These are phyloP conservation scores for Quercus alba DNA, from an alignment of 306 rosid species.

Conservation along the genomic window DNA sequence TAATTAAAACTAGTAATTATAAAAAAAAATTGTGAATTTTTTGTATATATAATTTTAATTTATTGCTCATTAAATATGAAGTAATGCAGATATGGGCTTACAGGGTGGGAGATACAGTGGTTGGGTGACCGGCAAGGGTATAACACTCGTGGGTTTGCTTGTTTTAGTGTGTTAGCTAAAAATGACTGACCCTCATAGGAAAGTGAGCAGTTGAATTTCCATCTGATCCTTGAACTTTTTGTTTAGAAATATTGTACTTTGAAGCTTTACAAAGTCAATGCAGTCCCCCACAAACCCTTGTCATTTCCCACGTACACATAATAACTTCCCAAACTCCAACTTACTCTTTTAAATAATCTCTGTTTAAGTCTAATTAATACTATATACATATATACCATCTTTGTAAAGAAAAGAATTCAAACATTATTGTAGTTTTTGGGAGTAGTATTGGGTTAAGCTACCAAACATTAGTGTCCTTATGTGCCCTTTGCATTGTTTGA, in stretches of 20 bases:
- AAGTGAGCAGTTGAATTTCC: slow-evolving; percentile 69
- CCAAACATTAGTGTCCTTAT: slow-evolving; percentile 66
- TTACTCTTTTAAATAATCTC: neutral
- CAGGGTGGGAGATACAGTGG: slow-evolving; percentile 48
- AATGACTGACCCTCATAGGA: slow-evolving; percentile 29
- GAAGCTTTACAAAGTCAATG: slow-evolving; percentile 51
- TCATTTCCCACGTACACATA: slow-evolving; percentile 36
- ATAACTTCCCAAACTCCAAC: slow-evolving; percentile 25
- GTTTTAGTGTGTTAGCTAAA: slow-evolving; percentile 53
- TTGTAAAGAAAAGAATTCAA: neutral
- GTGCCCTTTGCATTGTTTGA: slow-evolving; percentile 32
- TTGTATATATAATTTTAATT: too few species aligned
- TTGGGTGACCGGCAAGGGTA: slow-evolving; percentile 48
- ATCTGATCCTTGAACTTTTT: neutral
- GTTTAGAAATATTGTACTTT: slow-evolving; percentile 3
- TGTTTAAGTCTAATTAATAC: neutral
- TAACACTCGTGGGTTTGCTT: slow-evolving; percentile 40
- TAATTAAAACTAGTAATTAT: too few species aligned
- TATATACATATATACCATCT: neutral
- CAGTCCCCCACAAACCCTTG: slow-evolving; percentile 28
- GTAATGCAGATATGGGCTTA: slow-evolving; percentile 38
- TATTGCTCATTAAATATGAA: neutral
- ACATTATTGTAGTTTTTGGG: slow-evolving; percentile 2
- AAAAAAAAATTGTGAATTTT: too few species aligned
- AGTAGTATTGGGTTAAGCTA: slow-evolving; percentile 47